Base-by-base conservation (phyloP, 179 eudicot genomes). In the Pouteria campechiana region DNA sequence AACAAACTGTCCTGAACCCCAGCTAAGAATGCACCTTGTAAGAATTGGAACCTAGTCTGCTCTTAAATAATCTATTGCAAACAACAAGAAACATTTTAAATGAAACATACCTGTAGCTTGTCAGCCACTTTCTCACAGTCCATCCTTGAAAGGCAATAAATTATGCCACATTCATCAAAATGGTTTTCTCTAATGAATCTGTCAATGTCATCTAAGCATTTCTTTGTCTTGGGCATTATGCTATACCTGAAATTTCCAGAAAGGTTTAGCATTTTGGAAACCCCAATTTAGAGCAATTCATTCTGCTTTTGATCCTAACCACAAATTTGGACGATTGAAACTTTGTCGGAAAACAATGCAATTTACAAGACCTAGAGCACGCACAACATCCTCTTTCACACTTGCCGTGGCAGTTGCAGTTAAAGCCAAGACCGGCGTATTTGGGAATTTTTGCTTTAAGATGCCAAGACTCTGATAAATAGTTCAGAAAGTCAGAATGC, bases 371-470 rank as follows among this genome's bases (percentile, higher is more conserved):
- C 96, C 99, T 55, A 92, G 96, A 55, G 99, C 99, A 61, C 82
- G 99, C 64, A 92, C 96, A 55, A 92, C 99, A 79, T 92, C 99
- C 54, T 92, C 99, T 67, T 87, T 92, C 20, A 92, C 99, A 57
- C 94, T 87, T 38, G 81, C 68, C 25, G 98, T 90, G 44, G 98
- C 98, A 25, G 98, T 90, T 17, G 98, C 98, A 52, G 98, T 90
- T 60, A 90, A 73, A 55, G 98, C 98, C 61, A 90, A 58, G 25
- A 90, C 96, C 24, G 98, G 98, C 42, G 76, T 67, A 28, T 38
- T 64, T 24, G 98, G 96, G 52, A 79, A 90, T 68, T 75, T 87
- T 46, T 83, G 94, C 58, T 90, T 90, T 65, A 90, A 67, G 57
- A 90, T 75, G 35, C 98, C 98, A 57, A 90, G 98, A 49, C 85